phyloP scores from a whole-genome alignment of 192 early-diverging fungal species.

The Backusella liffmaniae region DNA sequence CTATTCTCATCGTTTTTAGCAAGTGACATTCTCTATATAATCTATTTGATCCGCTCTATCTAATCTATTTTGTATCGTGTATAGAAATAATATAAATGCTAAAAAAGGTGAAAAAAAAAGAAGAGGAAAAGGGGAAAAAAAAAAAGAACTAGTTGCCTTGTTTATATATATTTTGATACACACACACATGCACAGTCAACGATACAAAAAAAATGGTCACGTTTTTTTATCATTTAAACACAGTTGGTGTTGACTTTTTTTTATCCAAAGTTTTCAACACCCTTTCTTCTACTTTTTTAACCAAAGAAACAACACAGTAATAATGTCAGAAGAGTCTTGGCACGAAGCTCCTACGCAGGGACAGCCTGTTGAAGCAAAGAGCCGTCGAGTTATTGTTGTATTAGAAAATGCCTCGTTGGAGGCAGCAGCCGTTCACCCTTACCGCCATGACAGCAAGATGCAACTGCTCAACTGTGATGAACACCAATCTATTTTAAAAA shows the following conservation, averaged over 20 bases:
- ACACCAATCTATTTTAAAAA: slow-evolving; percentile 83
- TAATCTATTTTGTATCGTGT: neutral
- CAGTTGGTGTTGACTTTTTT: neutral
- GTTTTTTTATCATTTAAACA: neutral
- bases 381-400: slow-evolving; percentile 84
- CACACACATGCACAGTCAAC: neutral
- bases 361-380: neutral
- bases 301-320: neutral
- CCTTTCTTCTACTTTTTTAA: too few species aligned
- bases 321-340: slow-evolving; percentile 14
- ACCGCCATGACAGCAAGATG: slow-evolving; percentile 72
- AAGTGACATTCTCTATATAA: neutral
- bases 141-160: neutral
- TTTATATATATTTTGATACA: neutral
- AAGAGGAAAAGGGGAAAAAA: neutral
- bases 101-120: neutral
- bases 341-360: slow-evolving; percentile 16
- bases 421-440: slow-evolving; percentile 79
- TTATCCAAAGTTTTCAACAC: neutral
- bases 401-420: slow-evolving; percentile 87
- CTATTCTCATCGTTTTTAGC: neutral
- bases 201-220: neutral
- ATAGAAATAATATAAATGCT: too few species aligned
- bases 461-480: slow-evolving; percentile 97
- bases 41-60: neutral